These are phyloP conservation scores for Lachnum nothofagi DNA, from an alignment of 2,329 filamentous ascomycete genomes.

Conservation along the genomic window DNA sequence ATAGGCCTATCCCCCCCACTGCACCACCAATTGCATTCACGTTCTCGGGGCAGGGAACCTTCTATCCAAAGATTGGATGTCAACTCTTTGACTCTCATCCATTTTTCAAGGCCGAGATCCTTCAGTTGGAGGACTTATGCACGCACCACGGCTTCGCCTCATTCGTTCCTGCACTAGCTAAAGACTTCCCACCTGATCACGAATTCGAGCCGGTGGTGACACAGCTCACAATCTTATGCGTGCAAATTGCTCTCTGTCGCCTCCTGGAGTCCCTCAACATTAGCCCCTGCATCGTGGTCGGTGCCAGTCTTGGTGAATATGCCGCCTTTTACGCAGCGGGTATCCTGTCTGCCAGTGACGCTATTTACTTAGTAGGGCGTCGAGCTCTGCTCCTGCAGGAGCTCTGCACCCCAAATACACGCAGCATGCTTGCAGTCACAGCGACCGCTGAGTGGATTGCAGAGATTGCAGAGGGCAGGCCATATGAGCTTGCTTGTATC, in stretches of 20 bases:
- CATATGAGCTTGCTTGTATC: conserved; percentile 56
- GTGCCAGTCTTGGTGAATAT: conserved; percentile 67
- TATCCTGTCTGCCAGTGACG: conserved; percentile 63
- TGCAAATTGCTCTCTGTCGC: conserved; percentile 50
- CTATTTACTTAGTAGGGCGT: conserved; percentile 64
- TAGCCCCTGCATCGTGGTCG: conserved; percentile 49
- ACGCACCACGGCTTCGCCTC: not conserved
- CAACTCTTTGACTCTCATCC: conserved; percentile 25
- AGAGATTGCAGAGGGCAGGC: conserved; percentile 43
- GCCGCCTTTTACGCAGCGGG: conserved; percentile 65
- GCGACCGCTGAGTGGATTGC: conserved; percentile 49
- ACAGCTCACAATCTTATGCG: conserved; percentile 47
- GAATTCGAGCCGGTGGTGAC: conserved; percentile 45
- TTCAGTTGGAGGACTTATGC: conserved; percentile 7
- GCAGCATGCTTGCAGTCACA: conserved; percentile 58
- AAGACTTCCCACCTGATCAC: conserved; percentile 18
- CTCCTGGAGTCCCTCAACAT: conserved; percentile 53
- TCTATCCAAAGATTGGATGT: conserved; percentile 21
- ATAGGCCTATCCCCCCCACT: conserved; percentile 2
- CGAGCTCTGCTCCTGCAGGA: conserved; percentile 60
- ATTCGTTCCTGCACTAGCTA: conserved; percentile 33
- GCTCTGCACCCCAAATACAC: conserved; percentile 59
- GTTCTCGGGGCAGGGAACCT: conserved; percentile 43
- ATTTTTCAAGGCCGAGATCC: conserved; percentile 29
- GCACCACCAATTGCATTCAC: conserved; percentile 33